Evolutionary conservation across 148 eudicot species (phyloP).

Genomic region (Cornus suecica): DNA sequence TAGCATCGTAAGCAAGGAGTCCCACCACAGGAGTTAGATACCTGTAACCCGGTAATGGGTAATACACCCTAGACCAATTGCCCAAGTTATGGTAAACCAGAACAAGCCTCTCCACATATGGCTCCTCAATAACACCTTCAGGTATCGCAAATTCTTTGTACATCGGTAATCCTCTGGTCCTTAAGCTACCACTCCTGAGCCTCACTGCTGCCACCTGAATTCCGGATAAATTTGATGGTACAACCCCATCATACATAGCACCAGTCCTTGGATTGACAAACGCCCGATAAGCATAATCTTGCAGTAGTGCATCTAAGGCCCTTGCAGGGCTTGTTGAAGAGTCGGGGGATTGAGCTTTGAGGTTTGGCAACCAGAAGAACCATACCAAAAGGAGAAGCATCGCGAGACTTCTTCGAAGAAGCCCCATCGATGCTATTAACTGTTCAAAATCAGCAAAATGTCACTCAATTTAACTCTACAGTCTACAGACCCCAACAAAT

Average conservation of each 20-base stretch:
- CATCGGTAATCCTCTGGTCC: constrained; percentile 36
- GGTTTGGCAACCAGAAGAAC: constrained; percentile 33
- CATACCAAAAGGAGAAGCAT: constrained; percentile 42
- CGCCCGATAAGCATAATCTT: constrained; percentile 70
- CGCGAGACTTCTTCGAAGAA: constrained; percentile 29
- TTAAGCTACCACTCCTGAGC: constrained; percentile 80
- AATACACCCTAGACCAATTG: constrained; percentile 56
- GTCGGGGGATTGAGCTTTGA: constrained; percentile 35
- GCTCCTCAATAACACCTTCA: constrained; percentile 48
- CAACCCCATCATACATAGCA: constrained; percentile 44
- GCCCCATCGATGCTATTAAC: constrained; percentile 38
- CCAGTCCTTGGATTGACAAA: constrained; percentile 68
- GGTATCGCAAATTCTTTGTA: constrained; percentile 73
- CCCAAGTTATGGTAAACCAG: constrained; percentile 85
- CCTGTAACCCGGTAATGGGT: constrained; percentile 49
- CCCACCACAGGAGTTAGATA: constrained; percentile 77
- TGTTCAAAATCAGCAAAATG: constrained; percentile 5
- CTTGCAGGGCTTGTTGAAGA: constrained; percentile 26
- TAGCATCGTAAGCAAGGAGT: constrained; percentile 76
- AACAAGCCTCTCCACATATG: constrained; percentile 71
- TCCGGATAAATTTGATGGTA: constrained; percentile 74
- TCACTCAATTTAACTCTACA: background rate
- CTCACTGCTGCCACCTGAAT: constrained; percentile 64
- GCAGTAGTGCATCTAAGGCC: constrained; percentile 68
- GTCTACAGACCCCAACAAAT: background rate